Base-by-base conservation (phyloP, 179 eudicot genomes). In the Vitellaria paradoxa region DNA sequence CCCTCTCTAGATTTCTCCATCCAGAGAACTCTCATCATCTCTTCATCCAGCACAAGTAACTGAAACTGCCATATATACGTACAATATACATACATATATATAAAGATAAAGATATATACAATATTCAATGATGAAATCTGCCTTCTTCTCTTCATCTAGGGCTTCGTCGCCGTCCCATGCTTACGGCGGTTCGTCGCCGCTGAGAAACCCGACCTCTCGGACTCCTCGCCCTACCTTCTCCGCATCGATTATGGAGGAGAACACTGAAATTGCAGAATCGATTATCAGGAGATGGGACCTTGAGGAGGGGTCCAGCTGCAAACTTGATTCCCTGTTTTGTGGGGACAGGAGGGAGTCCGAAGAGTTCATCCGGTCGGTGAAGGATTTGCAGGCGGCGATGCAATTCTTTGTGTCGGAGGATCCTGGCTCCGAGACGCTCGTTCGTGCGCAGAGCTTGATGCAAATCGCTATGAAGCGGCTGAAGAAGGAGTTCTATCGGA, bases 401-500 rank as follows among this genome's bases (percentile, higher is more conserved):
- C 79, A 82, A 10, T 80, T 74, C 64, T 77, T 81, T 23, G 53
- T 77, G 0, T 64, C 79, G 26, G 75, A 71, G 1, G 62, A 40
- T 24, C 68, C 83, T 0, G 74, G 73, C 77, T 82, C 87, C 7
- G 69, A 76, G 0, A 65, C 62, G 55, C 85, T 88, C 12, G 56
- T 85, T 3, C 81, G 72, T 23, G 85, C 84, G 15, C 88, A 87
- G 37, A 75, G 71, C 0, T 57, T 88, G 65, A 83, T 88, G 87
- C 84, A 78, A 64, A 70, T 73, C 0, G 90, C 88, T 0, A 88
- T 88, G 81, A 88, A 79, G 74, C 74, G 86, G 46, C 79, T 88
- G 0, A 72, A 83, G 56, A 83, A 68, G 59, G 92, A 88, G 77
- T 87, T 88, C 5, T 45, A 80, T 23, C 26, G 21, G 18, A 82